Evolutionary conservation across 1,284 basidiomycete species (phyloP).

Genomic region (Cryptococcus depauperatus): DNA sequence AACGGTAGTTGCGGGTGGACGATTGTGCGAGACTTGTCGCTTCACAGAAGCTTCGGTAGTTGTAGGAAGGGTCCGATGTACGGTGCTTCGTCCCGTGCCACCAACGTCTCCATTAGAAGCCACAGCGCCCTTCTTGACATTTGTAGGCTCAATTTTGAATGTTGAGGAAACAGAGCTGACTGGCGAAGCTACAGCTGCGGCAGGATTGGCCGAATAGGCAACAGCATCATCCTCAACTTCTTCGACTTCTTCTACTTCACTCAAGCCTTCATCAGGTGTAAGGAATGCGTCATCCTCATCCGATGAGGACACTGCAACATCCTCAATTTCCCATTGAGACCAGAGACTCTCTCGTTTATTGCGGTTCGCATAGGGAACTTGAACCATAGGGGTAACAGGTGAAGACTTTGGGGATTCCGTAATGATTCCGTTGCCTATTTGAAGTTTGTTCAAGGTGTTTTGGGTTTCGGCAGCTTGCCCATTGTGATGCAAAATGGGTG

Average conservation of each 20-base stretch:
- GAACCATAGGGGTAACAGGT: conserved; percentile 10
- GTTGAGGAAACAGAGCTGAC: background rate
- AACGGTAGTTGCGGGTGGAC: conserved; percentile 17
- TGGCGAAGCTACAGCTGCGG: background rate
- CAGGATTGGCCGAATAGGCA: background rate
- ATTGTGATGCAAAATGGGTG: background rate
- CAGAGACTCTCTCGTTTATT: conserved; percentile 30
- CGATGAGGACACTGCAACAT: conserved; percentile 16
- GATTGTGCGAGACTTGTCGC: conserved; percentile 5
- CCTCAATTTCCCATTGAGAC: conserved; percentile 39
- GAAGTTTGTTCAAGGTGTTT: conserved; percentile 3
- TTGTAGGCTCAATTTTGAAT: conserved; percentile 2
- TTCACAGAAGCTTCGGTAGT: conserved; percentile 20
- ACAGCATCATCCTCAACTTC: conserved; percentile 20
- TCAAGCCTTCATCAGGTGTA: conserved; percentile 43
- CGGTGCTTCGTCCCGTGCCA: conserved; percentile 24
- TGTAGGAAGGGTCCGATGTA: conserved; percentile 16
- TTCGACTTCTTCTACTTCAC: conserved; percentile 44
- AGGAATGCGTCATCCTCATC: conserved; percentile 31
- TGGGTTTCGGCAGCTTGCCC: conserved; percentile 3
- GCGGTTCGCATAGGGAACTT: conserved; percentile 1
- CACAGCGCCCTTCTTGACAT: conserved; percentile 29
- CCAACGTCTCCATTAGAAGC: conserved; percentile 12
- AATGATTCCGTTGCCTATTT: conserved; percentile 1
- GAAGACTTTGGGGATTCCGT: conserved; percentile 13